Evolutionary conservation across 176 grass and related monocot species (phyloP).

Genomic region (Cymbopogon citratus): DNA sequence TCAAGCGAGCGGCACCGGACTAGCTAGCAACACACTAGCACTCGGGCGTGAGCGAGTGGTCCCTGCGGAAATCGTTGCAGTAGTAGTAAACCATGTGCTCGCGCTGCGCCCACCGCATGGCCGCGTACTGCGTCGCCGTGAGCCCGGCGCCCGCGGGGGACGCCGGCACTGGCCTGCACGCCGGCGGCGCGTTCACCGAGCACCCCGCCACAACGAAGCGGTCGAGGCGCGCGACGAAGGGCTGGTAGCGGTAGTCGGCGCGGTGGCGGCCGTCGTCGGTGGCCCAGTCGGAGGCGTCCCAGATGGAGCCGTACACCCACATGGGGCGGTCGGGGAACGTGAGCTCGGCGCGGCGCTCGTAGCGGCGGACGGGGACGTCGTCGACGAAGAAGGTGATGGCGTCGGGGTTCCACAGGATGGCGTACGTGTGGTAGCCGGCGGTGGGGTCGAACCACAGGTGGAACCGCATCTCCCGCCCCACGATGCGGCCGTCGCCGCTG

Average conservation of each 20-base stretch:
- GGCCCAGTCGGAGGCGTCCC: constrained; percentile 83
- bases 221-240: constrained; percentile 43
- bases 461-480: constrained; percentile 63
- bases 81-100: constrained; percentile 76
- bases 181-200: not conserved
- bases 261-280: constrained; percentile 63
- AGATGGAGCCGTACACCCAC: constrained; percentile 87
- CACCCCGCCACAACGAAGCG: constrained; percentile 46
- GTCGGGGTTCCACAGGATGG: constrained; percentile 64
- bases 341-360: constrained; percentile 50
- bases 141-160: constrained; percentile 43
- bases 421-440: constrained; percentile 48
- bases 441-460: constrained; percentile 78
- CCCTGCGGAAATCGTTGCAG: constrained; percentile 65
- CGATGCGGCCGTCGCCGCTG: constrained; percentile 62
- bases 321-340: constrained; percentile 60
- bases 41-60: constrained; percentile 77
- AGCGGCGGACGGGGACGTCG: constrained; percentile 61
- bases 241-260: constrained; percentile 75
- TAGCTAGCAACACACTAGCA: constrained; percentile 20
- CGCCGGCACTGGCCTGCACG: constrained; percentile 33
- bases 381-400: constrained; percentile 75
- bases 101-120: constrained; percentile 62
- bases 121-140: constrained; percentile 39
- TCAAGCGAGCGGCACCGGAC: too few species aligned